Base-by-base conservation (phyloP, 2,329 filamentous ascomycete species). In the Trichoderma lentiforme region DNA sequence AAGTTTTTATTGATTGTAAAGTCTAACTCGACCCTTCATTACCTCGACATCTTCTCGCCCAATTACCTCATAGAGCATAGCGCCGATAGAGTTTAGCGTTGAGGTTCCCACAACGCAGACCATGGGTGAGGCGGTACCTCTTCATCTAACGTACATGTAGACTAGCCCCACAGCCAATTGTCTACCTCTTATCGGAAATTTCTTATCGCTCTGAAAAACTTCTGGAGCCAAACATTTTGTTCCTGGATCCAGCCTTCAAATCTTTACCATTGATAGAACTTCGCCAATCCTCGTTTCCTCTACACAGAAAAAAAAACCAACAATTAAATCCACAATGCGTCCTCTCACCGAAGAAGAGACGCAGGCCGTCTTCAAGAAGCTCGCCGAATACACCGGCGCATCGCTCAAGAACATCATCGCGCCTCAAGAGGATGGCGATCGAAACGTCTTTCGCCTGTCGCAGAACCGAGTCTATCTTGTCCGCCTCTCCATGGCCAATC, bases 381-480 rank as follows among this genome's bases (percentile, higher is more conserved):
- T 99, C 53, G 96, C 96, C 72, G 93, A 94, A 82, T 99, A 98
- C 86, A 96, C 93, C 28, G 94, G 95, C 76, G 89, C 89, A 77
- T 95, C 93, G 21, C 88, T 98, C 76, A 95, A 94, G 82, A 91
- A 94, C 82, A 89, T 98, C 76, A 94, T 95, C 77, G 89, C 91
- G 62, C 91, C 92, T 11, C 85, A 92, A 73, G 88, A 91, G 78
- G 86, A 91, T 82, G 89, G 87, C 56, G 93, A 96, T 82, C 91
- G 93, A 78, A 92, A 93, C 82, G 93, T 97, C 74, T 97, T 98
- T 82, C 92, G 94, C 71, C 86, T 97, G 70, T 91, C 95, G 80
- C 90, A 92, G 76, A 90, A 90, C 78, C 90, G 95, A 74, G 93
- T 97, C 75, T 98, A 97, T 87, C 98, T 98, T 79, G 92, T 98